Base-by-base conservation (phyloP, 2,329 filamentous ascomycete genomes). In the Fusarium siculi region DNA sequence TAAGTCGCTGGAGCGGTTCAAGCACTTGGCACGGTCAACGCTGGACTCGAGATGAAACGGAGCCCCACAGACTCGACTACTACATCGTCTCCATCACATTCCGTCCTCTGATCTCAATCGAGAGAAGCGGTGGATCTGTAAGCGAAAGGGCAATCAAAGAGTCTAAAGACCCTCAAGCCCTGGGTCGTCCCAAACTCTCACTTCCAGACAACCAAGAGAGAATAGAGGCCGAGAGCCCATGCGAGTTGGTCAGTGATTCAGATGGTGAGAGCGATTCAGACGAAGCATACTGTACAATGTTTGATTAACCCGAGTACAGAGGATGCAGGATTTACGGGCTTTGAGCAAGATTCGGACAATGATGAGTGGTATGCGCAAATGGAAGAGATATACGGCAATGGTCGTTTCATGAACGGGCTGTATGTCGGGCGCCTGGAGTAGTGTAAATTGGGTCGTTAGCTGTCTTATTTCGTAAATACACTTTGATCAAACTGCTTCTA, bases 31-130 rank as follows among this genome's bases (percentile, higher is more conserved):
- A 81, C 9, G 55, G 70, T 1, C 4, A 70, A 34, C 78, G 81
- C 11, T 87, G 85, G 82, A 15, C 80, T 2, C 80, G 84, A 3
- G 86, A 88, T 68, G 85, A 87, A 73, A 77, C 78, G 0, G 73
- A 78, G 23, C 76, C 79, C 1, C 80, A 81, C 9, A 75, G 74
- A 21, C 78, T 88, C 14, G 81, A 86, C 28, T 87, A 86, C 63
- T 83, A 85, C 68, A 76, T 87, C 39, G 78, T 79, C 6, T 79
- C 82, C 0, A 77, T 87, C 7, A 80, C 77, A 1, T 88, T 82
- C 55, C 66, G 68, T 2, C 71, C 67, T 7, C 66, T 73, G 32
- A 39, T 40, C 4, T 69, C 73, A 1, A 47, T 82, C 7, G 63
- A 74, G 46, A 61, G 66, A 25, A 69, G 46, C 12, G 74, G 76